Evolutionary conservation across 805 yeast species (phyloP), one percentile per base, ranked within the genome.

Genomic region (Wickerhamiella shivajii): DNA sequence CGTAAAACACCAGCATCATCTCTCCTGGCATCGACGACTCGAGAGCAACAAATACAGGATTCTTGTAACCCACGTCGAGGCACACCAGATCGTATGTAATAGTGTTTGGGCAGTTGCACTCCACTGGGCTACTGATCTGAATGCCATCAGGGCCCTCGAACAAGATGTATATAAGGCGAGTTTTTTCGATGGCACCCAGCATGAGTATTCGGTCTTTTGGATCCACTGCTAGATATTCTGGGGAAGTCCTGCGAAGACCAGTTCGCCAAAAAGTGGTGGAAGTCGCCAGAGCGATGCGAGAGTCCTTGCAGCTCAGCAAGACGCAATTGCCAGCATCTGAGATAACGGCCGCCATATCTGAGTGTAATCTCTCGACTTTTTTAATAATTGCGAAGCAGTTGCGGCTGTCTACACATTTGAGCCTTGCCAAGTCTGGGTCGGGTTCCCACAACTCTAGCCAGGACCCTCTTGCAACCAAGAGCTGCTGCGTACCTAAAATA

Each of bases 11-110:
- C 33, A 87, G 57, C 18, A 47, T 43, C 31, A 56, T 62, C 37
- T 47, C 25, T 3, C 33, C 43, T 57, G 1, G 55, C 59, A 5
- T 59, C 47, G 37, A 70, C 76, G 6, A 68, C 56, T 87, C 97
- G 6, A 90, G 55, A 0, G 85, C 66, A 0, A 83, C 92, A 65
- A 85, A 87, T 7, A 71, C 50, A 0, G 97, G 97, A 47, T 83
- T 84, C 13, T 77, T 90, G 51, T 64, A 76, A 0, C 76, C 79
- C 2, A 75, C 77, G 49, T 84, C 93, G 30, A 87, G 49, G 0
- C 77, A 76, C 12, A 67, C 54, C 2, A 74, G 46, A 11, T 53
- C 53, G 20, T 77, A 57, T 0, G 84, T 71, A 6, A 83, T 47
- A 1, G 56, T 44, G 20, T 61, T 55, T 5, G 71, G 60, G 18